Evolutionary conservation across 495 filamentous ascomycete genomes (phyloP), one percentile per base, ranked within the genome.

Genomic region (Neurospora sp.): DNA sequence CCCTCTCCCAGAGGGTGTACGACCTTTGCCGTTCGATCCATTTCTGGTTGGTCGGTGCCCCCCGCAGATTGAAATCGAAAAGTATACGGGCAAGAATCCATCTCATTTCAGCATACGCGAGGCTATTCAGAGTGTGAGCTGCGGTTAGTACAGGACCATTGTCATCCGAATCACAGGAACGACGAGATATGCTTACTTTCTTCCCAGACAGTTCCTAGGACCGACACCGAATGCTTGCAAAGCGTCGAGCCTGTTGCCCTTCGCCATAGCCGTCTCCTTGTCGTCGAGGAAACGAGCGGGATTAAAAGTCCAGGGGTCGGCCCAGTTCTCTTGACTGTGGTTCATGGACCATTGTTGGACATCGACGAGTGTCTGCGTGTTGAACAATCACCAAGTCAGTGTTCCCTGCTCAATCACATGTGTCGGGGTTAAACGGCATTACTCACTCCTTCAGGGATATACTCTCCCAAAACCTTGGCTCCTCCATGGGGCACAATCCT

Each of bases 401-500:
- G 69, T 72, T 38, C 22, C 10, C 10, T 74, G 40, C 41, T 18
- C 38, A 14, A 1, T 38, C 2, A 14, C 22, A 20, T 20, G 7
- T 9, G 16, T 16, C 3, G 9, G 0, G 37, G 53, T 31, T 27
- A 16, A 39, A 4, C 10, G 71, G 31, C 27, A 42, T 65, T 20
- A 79, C 80, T 78, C 75, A 83, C 77, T 9, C 75, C 77, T 1
- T 78, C 80, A n/a, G 82, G 78, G 12, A 85, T 78, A 8, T 79
- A 83, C 10, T 82, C 74, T 0, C 84, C 88, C 31, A 78, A 71
- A 39, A 91, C 82, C 3, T 73, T 74, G 10, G 72, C 80, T 40
- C 89, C 88, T 3, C 79, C 82, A 4, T 75, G 70, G 0, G 87
- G 84, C 7, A 81, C 78, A 0, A 81, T 59, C 3, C 89, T 82